Percentiles rank a stretch among this genome's conserved stretches.
Evolutionary conservation across 345 rosid genomes (phyloP).

Genomic region (Litchi chinensis): DNA sequence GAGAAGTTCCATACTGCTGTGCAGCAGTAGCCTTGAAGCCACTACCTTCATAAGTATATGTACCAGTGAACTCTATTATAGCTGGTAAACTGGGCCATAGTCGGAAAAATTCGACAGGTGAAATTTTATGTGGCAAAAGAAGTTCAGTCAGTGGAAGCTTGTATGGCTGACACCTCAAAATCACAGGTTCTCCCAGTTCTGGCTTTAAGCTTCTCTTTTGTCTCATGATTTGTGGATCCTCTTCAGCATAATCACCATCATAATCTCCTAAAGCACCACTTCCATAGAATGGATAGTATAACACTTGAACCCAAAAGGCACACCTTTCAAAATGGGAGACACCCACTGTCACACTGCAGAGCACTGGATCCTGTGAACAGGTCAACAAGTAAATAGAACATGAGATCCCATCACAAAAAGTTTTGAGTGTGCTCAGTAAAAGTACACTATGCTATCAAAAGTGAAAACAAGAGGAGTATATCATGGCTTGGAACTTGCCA

Average conservation of each 20-base stretch:
- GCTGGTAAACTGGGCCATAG: conserved; percentile 99
- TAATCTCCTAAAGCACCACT: conserved; percentile 78
- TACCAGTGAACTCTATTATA: conserved; percentile 82
- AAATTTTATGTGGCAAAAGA: conserved; percentile 89
- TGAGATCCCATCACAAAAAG: background rate
- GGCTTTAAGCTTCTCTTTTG: conserved; percentile 83
- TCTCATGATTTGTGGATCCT: conserved; percentile 79
- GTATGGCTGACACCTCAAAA: conserved; percentile 94
- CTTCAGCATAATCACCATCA: conserved; percentile 87
- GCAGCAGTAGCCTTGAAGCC: conserved; percentile 99
- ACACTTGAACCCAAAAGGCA: conserved; percentile 94
- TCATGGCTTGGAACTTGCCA: background rate
- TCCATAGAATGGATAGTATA: conserved; percentile 95
- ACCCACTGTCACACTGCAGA: conserved; percentile 91
- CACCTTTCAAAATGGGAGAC: conserved; percentile 96
- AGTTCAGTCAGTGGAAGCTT: conserved; percentile 95
- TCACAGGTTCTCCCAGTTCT: conserved; percentile 96
- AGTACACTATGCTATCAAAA: background rate
- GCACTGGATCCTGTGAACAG: conserved; percentile 77
- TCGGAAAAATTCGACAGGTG: conserved; percentile 97
- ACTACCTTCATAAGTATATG: conserved; percentile 90
- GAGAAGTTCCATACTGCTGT: conserved; percentile 94
- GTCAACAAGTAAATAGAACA: conserved; percentile 21
- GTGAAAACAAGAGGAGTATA: background rate
- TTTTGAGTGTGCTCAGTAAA: background rate